These are phyloP conservation scores for Taphrina flavorubra DNA, from an alignment of 1,139 yeast species.

Conservation along the genomic window DNA sequence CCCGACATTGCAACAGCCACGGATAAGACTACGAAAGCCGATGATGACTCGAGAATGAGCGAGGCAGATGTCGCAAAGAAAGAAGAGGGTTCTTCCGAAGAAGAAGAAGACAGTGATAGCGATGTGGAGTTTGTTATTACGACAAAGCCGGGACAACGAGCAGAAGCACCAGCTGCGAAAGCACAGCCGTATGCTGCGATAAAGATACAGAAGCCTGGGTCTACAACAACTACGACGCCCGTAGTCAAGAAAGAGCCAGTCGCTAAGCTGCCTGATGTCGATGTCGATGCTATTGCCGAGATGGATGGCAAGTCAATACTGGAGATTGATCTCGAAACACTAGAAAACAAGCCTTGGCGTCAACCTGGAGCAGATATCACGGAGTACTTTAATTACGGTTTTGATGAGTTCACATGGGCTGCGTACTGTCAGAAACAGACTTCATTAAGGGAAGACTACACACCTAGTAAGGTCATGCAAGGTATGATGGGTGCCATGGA, in stretches of 20 bases:
- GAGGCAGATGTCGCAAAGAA: conserved; percentile 50
- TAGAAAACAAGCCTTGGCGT: conserved; percentile 97
- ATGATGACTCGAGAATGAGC: conserved; percentile 42
- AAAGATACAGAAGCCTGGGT: conserved; percentile 35
- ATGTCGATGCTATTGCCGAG: conserved; percentile 77
- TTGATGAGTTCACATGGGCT: conserved; percentile 95
- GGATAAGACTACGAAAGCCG: not conserved
- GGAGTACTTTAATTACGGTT: conserved; percentile 94
- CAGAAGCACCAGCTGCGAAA: conserved; percentile 51
- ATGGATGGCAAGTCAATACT: conserved; percentile 84
- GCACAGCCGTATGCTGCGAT: conserved; percentile 46
- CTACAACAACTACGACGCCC: conserved; percentile 10
- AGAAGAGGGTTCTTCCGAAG: conserved; percentile 47
- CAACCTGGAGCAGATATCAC: conserved; percentile 85
- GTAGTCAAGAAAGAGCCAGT: conserved; percentile 44
- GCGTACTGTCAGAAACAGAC: conserved; percentile 91
- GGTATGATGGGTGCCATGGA: conserved; percentile 36
- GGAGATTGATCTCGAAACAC: conserved; percentile 76
- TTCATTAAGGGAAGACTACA: conserved; percentile 75
- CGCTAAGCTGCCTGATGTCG: conserved; percentile 59
- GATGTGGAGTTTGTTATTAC: conserved; percentile 71
- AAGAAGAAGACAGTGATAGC: conserved; percentile 37
- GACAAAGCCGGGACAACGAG: conserved; percentile 54
- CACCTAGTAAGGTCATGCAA: conserved; percentile 59
- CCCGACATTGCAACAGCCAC: conserved; percentile 47